A percentile compares a stretch with the other conserved stretches of the same genome.
phyloP scores from a whole-genome alignment of 2,329 filamentous ascomycete genomes.

The Paecilomyces formosus region DNA sequence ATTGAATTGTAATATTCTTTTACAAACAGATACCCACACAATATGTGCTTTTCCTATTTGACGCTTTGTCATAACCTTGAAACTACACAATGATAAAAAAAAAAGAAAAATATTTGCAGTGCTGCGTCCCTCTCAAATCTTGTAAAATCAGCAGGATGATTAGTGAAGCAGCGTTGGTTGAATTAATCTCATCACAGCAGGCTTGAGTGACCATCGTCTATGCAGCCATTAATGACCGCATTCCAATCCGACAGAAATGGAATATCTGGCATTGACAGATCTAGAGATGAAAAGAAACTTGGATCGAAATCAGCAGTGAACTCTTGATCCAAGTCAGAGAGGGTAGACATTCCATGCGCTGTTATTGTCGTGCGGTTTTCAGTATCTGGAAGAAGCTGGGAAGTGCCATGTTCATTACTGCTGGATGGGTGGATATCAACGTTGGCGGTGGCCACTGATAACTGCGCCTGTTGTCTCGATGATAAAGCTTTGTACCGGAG shows the following conservation, averaged over 20 bases:
- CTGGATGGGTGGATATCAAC: not conserved
- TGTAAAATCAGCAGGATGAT: not conserved
- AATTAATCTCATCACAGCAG: not conserved
- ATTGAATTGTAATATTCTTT: no score
- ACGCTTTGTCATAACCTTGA: no score
- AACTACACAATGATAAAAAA: not conserved
- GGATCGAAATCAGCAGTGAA: constrained; percentile 2
- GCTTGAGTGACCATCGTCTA: not conserved
- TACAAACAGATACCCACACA: no score
- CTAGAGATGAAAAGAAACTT: constrained; percentile 6
- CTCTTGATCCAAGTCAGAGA: not conserved
- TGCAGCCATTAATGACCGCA: constrained; percentile 7
- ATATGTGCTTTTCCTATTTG: no score
- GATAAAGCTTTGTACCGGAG: constrained; percentile 8
- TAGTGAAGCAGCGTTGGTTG: not conserved
- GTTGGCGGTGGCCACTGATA: not conserved
- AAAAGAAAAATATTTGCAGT: no score
- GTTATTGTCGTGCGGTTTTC: not conserved
- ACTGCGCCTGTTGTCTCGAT: constrained; percentile 1
- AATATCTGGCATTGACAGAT: constrained; percentile 8
- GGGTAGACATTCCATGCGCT: not conserved
- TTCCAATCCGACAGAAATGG: constrained; percentile 13
- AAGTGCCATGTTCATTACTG: not conserved
- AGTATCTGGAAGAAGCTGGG: not conserved
- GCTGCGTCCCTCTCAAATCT: no score